Base-by-base conservation (phyloP, 2,329 filamentous ascomycete genomes). In the Epichloe scottii region DNA sequence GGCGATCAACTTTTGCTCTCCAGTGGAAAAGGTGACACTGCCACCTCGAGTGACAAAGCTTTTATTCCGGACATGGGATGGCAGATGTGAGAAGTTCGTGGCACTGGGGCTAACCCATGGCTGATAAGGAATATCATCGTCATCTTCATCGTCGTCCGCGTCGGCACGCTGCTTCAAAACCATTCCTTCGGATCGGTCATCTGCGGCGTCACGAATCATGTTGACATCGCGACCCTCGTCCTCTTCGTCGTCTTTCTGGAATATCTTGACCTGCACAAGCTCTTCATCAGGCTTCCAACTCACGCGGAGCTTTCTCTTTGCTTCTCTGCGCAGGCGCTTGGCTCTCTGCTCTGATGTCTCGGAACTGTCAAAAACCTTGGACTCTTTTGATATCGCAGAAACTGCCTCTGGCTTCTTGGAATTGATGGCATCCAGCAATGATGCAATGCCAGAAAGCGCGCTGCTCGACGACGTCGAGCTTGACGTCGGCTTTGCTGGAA, bases 131-230 rank as follows among this genome's bases (percentile, higher is more conserved):
- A 74, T 60, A 50, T 79, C 77, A 23, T 78, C 76, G 1, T 84
- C 79, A 11, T 82, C 76, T 0, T 82, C 77, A 2, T 79, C 77
- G 43, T 73, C 69, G 30, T 72, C 71, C 7, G 73, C 68, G 44
- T 62, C 55, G 19, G 63, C 65, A n/a, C 75, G 71, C 55, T 75
- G 73, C 59, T 81, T 83, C 49, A 83, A 68, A 58, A 84, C 81
- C 71, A 85, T 81, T 46, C 86, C 84, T 60, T 87, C 87, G 5
- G 81, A 82, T 47, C 81, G 81, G 59, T 87, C 83, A 62, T 89
- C 85, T 33, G 78, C 77, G 4, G 84, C 84, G 63, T 89, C 85
- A 46, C 80, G 79, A 40, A 84, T 77, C 74, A 87, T 82, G 59
- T 81, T 84, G 51, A 76, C 73, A 50, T 79, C 77, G 51, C 85